phyloP scores from a whole-genome alignment of 2,329 filamentous ascomycete genomes.

The Diaporthe humulicola region DNA sequence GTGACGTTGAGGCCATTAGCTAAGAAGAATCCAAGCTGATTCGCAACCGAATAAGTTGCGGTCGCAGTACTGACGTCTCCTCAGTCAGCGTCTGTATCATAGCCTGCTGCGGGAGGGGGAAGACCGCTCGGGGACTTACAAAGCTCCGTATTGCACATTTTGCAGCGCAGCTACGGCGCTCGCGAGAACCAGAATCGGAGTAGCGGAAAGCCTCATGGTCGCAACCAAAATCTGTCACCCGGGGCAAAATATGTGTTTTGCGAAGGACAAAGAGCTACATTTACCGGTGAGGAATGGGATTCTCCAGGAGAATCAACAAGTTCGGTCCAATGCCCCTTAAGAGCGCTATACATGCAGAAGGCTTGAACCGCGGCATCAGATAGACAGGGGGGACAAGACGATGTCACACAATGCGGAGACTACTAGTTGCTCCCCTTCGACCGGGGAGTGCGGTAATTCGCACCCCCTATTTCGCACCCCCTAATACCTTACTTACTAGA shows the following conservation, averaged over 20 bases:
- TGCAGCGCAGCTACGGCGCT: constrained; percentile 7
- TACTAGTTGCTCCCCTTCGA: neutral
- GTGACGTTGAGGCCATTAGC: constrained; percentile 46
- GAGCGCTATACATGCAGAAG: constrained; percentile 9
- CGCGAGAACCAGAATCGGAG: constrained; percentile 6
- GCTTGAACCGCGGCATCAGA: constrained; percentile 3
- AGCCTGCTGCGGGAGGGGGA: neutral
- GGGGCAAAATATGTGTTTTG: neutral
- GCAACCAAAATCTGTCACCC: constrained; percentile 11
- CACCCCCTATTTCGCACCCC: too few species aligned
- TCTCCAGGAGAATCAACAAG: neutral
- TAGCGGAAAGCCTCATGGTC: constrained; percentile 23
- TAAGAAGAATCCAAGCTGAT: constrained; percentile 47
- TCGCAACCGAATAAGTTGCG: constrained; percentile 49
- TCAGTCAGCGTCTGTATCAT: neutral
- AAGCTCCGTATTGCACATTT: constrained; percentile 40
- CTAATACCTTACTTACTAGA: too few species aligned
- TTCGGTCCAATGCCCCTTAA: neutral
- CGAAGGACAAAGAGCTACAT: neutral
- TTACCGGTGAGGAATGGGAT: neutral
- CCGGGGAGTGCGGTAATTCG: too few species aligned
- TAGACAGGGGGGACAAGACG: constrained; percentile 2
- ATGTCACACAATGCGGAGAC: constrained; percentile 14
- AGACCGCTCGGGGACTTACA: constrained; percentile 36
- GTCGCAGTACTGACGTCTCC: constrained; percentile 37